These are phyloP conservation scores for Nitzschia putrida DNA, from an alignment of 108 stramenopile species.

Conservation along the genomic window DNA sequence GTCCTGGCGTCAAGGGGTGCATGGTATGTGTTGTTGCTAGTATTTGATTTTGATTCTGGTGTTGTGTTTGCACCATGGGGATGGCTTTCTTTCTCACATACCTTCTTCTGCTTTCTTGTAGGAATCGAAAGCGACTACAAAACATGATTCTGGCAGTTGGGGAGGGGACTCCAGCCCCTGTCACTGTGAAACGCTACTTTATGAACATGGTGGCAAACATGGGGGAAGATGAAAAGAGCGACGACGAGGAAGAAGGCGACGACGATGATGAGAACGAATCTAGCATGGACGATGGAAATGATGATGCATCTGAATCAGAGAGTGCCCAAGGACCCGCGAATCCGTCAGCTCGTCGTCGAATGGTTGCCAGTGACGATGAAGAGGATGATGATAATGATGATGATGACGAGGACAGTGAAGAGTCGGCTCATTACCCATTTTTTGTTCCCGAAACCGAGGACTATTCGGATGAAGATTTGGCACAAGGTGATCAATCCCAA, in stretches of 20 bases:
- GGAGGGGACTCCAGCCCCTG: constrained; percentile 66
- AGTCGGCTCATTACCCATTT: too few species aligned
- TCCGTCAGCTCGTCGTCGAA: constrained; percentile 17
- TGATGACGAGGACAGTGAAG: constrained; percentile 19
- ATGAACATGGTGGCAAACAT: neutral
- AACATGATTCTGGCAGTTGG: constrained; percentile 80
- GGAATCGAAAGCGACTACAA: constrained; percentile 72
- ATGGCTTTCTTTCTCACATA: neutral
- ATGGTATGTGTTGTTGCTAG: too few species aligned
- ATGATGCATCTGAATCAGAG: neutral
- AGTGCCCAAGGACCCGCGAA: neutral
- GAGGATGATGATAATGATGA: constrained; percentile 46
- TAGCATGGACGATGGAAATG: neutral
- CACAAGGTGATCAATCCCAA: neutral
- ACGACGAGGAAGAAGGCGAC: neutral
- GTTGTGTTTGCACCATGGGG: too few species aligned
- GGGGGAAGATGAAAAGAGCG: neutral
- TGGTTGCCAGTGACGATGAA: neutral
- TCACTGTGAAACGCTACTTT: constrained; percentile 17
- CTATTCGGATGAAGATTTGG: constrained; percentile 17
- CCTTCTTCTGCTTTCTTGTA: constrained; percentile 1
- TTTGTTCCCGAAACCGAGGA: constrained; percentile 7
- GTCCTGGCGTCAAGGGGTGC: neutral
- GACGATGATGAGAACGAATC: neutral
- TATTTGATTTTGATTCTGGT: too few species aligned